A percentile compares a stretch with the other conserved stretches of the same genome.
Conservation (phyloP, 352 stramenopile species). For the Phytophthora pseudosyringae region DNA sequence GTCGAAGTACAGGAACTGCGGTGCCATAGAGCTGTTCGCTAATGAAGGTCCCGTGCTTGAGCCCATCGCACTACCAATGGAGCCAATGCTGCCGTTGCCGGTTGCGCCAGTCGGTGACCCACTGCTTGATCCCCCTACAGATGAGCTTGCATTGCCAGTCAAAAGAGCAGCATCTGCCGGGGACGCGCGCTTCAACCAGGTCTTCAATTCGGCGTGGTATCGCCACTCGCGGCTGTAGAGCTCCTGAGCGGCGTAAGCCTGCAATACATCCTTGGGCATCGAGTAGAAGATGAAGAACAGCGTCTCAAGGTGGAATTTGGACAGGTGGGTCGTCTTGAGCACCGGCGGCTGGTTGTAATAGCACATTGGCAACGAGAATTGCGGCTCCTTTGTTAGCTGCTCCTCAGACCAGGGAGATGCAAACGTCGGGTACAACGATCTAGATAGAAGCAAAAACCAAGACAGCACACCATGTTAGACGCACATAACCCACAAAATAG, state of each 20-base stretch:
- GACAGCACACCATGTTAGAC: background rate
- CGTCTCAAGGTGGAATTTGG: slow-evolving; percentile 98
- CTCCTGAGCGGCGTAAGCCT: slow-evolving; percentile 91
- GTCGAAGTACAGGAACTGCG: slow-evolving; percentile 97
- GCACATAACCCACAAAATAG: background rate
- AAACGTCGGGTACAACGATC: slow-evolving; percentile 82
- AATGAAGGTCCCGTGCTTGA: slow-evolving; percentile 37
- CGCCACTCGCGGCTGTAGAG: slow-evolving; percentile 96
- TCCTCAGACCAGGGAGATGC: slow-evolving; percentile 81
- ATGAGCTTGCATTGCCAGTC: slow-evolving; percentile 39
- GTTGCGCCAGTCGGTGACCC: slow-evolving; percentile 27
- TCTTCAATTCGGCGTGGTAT: slow-evolving; percentile 97
- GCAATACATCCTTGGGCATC: slow-evolving; percentile 97
- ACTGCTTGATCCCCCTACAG: slow-evolving; percentile 32
- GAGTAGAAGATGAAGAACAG: slow-evolving; percentile 99
- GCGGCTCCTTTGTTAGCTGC: slow-evolving; percentile 79
- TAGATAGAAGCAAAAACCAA: slow-evolving; percentile 21
- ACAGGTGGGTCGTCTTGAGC: slow-evolving; percentile 97
- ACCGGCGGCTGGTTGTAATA: slow-evolving; percentile 95
- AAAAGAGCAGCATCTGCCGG: slow-evolving; percentile 68
- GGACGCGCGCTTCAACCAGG: slow-evolving; percentile 95
- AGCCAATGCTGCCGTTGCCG: slow-evolving; percentile 60
- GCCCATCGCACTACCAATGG: slow-evolving; percentile 67
- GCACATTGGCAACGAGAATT: slow-evolving; percentile 85
- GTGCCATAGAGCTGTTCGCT: slow-evolving; percentile 46